Evolutionary conservation across 805 yeast species (phyloP).

Genomic region (Yamadazyma sp.): DNA sequence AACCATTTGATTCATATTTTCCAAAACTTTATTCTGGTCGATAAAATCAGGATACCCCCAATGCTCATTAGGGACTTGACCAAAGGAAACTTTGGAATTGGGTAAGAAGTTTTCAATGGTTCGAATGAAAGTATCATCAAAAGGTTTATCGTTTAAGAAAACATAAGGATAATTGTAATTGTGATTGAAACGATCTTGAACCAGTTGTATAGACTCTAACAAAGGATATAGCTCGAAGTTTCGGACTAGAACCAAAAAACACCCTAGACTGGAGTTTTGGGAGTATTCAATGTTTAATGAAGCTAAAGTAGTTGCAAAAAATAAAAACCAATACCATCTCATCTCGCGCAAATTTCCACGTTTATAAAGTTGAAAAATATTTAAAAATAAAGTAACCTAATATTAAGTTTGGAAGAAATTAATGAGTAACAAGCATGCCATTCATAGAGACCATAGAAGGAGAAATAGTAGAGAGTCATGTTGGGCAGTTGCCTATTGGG

Average conservation of each 20-base stretch:
- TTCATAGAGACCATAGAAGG: constrained; percentile 3
- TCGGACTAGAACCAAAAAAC: constrained; percentile 64
- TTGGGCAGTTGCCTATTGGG: constrained; percentile 1
- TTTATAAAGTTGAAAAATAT: too few relatives aligned
- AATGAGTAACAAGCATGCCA: constrained; percentile 2
- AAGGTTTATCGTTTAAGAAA: constrained; percentile 68
- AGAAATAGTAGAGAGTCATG: not conserved
- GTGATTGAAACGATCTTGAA: constrained; percentile 64
- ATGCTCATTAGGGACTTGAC: constrained; percentile 55
- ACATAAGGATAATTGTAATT: constrained; percentile 74
- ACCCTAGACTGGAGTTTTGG: too few relatives aligned
- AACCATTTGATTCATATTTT: constrained; percentile 1
- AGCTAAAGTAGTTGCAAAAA: too few relatives aligned
- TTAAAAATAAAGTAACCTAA: too few relatives aligned
- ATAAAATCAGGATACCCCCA: constrained; percentile 74
- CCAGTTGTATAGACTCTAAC: constrained; percentile 55
- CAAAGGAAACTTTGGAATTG: constrained; percentile 57
- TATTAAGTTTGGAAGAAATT: not conserved
- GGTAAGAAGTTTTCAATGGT: constrained; percentile 51
- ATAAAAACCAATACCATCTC: too few relatives aligned
- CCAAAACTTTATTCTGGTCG: constrained; percentile 32
- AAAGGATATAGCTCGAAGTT: constrained; percentile 60
- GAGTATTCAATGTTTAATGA: too few relatives aligned
- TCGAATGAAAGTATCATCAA: constrained; percentile 52
- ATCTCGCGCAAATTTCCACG: constrained; percentile 1